These are phyloP conservation scores for Excoecaria cochinchinensis DNA, from an alignment of 345 rosid genomes.

Conservation along the genomic window DNA sequence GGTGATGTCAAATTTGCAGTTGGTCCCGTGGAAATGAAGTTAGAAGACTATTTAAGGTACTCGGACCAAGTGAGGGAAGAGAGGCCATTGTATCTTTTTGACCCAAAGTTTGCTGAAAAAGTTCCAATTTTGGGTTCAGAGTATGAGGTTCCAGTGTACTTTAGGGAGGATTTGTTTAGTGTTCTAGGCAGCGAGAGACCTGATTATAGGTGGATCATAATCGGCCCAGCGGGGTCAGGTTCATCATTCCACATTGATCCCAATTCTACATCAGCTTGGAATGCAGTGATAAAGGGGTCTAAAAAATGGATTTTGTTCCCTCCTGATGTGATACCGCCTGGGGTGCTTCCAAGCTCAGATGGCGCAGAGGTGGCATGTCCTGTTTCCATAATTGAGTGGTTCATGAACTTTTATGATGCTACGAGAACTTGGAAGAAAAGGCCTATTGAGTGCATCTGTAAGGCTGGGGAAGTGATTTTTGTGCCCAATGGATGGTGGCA, in stretches of 20 bases:
- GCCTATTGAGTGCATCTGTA: constrained; percentile 89
- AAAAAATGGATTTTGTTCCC: constrained; percentile 97
- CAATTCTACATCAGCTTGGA: constrained; percentile 98
- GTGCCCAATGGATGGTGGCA: constrained; percentile 99
- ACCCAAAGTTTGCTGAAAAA: constrained; percentile 82
- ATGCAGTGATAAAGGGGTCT: constrained; percentile 86
- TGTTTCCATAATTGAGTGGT: constrained; percentile 95
- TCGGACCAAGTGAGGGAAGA: constrained; percentile 77
- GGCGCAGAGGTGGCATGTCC: constrained; percentile 99
- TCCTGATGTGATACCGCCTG: constrained; percentile 90
- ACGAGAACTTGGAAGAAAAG: constrained; percentile 70
- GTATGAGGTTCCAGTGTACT: constrained; percentile 75
- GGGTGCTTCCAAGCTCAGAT: constrained; percentile 94
- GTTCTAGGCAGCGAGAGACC: constrained; percentile 83
- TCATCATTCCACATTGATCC: constrained; percentile 99
- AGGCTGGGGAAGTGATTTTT: constrained; percentile 91
- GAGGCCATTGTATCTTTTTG: constrained; percentile 92
- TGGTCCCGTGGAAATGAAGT: constrained; percentile 87
- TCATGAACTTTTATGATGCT: constrained; percentile 92
- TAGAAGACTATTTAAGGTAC: constrained; percentile 68
- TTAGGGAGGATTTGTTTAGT: constrained; percentile 81
- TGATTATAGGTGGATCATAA: constrained; percentile 90
- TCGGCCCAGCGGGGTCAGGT: constrained; percentile 94
- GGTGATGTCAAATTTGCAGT: constrained; percentile 63
- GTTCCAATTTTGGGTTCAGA: constrained; percentile 63